These are phyloP conservation scores for Cicer judaicum DNA, from an alignment of 306 rosid species.

Conservation along the genomic window DNA sequence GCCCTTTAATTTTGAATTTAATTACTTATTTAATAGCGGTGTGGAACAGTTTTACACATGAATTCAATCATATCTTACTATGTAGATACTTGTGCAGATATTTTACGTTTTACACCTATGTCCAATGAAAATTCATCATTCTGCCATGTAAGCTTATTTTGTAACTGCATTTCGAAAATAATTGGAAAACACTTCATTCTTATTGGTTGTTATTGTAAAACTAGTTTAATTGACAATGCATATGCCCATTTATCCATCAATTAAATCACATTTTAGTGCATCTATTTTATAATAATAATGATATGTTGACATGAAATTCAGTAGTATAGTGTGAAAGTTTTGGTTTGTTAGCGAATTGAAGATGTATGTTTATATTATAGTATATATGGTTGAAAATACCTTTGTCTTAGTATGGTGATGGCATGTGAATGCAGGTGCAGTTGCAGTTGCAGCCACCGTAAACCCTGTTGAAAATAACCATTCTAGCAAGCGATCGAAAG, in stretches of 20 bases:
- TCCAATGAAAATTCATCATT: no score
- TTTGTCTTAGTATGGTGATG: conserved; percentile 14
- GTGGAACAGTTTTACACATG: no score
- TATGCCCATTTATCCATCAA: no score
- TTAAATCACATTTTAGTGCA: background rate
- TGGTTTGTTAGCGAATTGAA: conserved; percentile 15
- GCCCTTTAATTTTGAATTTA: background rate
- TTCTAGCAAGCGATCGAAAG: conserved; percentile 54
- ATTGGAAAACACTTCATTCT: no score
- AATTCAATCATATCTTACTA: no score
- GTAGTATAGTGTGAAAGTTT: conserved; percentile 1
- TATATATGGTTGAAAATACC: conserved; percentile 14
- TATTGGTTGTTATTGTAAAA: no score
- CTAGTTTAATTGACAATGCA: no score
- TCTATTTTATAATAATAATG: background rate
- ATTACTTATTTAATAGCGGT: no score
- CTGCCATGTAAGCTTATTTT: no score
- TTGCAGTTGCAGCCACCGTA: conserved; percentile 51
- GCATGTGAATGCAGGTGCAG: conserved; percentile 53
- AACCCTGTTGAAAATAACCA: conserved; percentile 51
- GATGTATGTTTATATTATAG: conserved; percentile 7
- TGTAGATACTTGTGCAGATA: background rate
- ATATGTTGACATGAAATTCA: conserved; percentile 2
- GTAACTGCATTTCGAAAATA: no score
- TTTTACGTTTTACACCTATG: background rate